Base-by-base conservation (phyloP, 352 stramenopile species). In the Ophiocytium majus region DNA sequence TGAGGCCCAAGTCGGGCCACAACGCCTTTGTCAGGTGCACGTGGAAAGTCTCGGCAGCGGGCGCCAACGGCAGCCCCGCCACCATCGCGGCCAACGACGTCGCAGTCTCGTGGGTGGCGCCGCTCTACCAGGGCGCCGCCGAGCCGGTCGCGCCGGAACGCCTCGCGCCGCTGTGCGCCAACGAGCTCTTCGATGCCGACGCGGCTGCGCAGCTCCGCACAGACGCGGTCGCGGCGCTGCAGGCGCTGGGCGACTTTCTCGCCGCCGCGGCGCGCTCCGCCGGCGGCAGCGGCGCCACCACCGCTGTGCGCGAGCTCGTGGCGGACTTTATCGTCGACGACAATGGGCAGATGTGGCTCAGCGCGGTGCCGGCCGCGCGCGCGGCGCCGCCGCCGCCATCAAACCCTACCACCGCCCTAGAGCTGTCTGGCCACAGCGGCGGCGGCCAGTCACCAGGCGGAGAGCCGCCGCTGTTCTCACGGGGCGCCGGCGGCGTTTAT, bases 311-410 rank as follows among this genome's bases (percentile, higher is more conserved):
- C 31, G 79, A 84, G 36, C 63, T 14, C 5, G 5, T 14, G 5
- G 64, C 50, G 49, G 84, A 88, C 19, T 86, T 88, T 14, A 79
- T 88, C 31, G 34, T 88, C 17, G 84, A 88, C 63, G 84, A 88
- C 32, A 88, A 88, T 43, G 76, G 81, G 37, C 71, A 88, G 36
- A 37, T 88, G 0, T 88, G 84, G 84, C 74, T 88, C 14, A 85
- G 63, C 35, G 83, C 84, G 17, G 19, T 88, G 14, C 84, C 66
- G 14, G 76, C 33, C 57, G 71, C 84, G 34, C 76, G 43, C 14
- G 33, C 50, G 0, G 31, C 49, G 79, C 19, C 79, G 33, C 23
- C 83, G 43, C 1, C 23, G 49, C 32, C 28, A 10, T 10, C 5
- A 10, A 76, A 76, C 64, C 31, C 31, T 76, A 17, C 34, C 34